These are phyloP conservation scores for Lactuca sativa DNA, from an alignment of 129 eudicot species.

Conservation along the genomic window DNA sequence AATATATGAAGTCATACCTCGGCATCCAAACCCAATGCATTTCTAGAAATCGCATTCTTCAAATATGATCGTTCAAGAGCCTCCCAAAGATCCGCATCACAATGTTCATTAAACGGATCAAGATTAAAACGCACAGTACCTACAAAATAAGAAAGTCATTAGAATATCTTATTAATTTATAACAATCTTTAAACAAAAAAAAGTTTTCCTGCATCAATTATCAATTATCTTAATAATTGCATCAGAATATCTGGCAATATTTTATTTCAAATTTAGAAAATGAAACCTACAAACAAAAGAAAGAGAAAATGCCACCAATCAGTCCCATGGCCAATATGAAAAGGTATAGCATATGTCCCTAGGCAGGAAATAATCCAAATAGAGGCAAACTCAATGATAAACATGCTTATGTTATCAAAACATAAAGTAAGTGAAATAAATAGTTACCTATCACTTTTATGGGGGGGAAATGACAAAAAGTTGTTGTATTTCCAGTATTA, in stretches of 20 bases:
- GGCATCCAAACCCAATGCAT: constrained; percentile 84
- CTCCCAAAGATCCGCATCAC: constrained; percentile 94
- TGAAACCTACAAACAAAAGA: too few relatives aligned
- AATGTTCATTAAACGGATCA: constrained; percentile 91
- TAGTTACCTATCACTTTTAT: too few relatives aligned
- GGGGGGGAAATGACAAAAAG: too few relatives aligned
- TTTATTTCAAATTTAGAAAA: too few relatives aligned
- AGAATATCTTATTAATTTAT: not conserved
- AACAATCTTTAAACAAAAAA: not conserved
- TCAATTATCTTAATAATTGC: not conserved
- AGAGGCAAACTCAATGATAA: too few relatives aligned
- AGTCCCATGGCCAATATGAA: too few relatives aligned
- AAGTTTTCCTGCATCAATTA: not conserved
- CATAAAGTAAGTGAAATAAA: too few relatives aligned
- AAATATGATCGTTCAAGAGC: constrained; percentile 93
- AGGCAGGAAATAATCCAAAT: too few relatives aligned
- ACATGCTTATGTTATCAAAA: too few relatives aligned
- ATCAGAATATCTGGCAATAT: not conserved
- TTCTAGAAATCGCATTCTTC: constrained; percentile 69
- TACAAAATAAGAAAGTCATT: constrained; percentile 26
- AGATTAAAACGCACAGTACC: constrained; percentile 94
- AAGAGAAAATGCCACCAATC: too few relatives aligned
- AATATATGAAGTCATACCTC: constrained; percentile 51
- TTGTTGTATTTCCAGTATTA: too few relatives aligned
- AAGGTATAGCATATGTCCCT: too few relatives aligned